Percentiles rank a stretch among this genome's conserved stretches.
These are phyloP conservation scores for Aureobasidium sp. DNA, from an alignment of 2,329 filamentous ascomycete species.

Conservation along the genomic window DNA sequence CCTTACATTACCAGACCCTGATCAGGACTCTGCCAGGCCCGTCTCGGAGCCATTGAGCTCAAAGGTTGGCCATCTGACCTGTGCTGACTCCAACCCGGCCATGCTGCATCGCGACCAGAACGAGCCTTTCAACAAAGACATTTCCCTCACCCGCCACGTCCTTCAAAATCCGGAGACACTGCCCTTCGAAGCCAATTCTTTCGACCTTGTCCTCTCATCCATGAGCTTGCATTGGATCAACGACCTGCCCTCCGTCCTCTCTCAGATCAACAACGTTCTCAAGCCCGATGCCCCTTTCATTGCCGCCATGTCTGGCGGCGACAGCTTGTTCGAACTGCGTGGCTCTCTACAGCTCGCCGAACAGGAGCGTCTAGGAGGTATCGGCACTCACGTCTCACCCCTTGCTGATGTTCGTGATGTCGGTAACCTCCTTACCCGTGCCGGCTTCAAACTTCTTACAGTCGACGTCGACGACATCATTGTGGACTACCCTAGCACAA, in stretches of 20 bases:
- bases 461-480: slow-evolving; percentile 97
- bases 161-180: slow-evolving; percentile 66
- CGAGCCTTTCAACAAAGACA: slow-evolving; percentile 63
- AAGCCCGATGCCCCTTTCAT: slow-evolving; percentile 90
- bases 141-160: slow-evolving; percentile 66
- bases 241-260: slow-evolving; percentile 76
- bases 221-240: slow-evolving; percentile 96
- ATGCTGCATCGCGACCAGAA: slow-evolving; percentile 74
- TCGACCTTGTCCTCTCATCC: slow-evolving; percentile 85
- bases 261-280: slow-evolving; percentile 76
- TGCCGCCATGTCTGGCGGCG: slow-evolving; percentile 92
- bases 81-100: slow-evolving; percentile 69
- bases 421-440: slow-evolving; percentile 74
- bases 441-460: slow-evolving; percentile 91
- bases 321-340: slow-evolving; percentile 86
- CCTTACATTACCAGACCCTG: slow-evolving; percentile 53
- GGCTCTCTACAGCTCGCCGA: slow-evolving; percentile 91
- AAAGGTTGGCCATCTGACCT: slow-evolving; percentile 66
- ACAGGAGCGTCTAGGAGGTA: slow-evolving; percentile 80
- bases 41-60: slow-evolving; percentile 58
- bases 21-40: slow-evolving; percentile 55
- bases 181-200: slow-evolving; percentile 66
- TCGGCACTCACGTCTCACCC: slow-evolving; percentile 83
- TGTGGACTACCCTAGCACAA: slow-evolving; percentile 84
- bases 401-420: slow-evolving; percentile 88